Conservation (phyloP, 495 filamentous ascomycete species). For the Haplographium delicatum region DNA sequence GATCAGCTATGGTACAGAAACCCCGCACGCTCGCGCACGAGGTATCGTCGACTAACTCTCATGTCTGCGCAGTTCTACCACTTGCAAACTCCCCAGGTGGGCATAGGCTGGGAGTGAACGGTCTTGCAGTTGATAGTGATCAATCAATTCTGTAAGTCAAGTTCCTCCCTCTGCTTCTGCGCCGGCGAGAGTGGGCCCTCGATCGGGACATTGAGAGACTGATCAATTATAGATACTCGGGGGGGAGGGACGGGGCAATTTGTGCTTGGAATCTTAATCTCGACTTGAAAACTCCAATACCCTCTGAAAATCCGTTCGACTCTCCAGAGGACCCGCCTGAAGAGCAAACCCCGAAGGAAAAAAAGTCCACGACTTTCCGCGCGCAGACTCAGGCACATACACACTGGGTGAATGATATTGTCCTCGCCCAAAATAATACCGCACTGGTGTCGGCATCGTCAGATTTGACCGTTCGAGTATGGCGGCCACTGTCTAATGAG, state of each 20-base stretch:
- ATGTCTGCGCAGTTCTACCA: conserved; percentile 68
- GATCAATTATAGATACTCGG: conserved; percentile 72
- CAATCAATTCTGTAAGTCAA: conserved; percentile 78
- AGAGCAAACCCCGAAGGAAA: conserved; percentile 27
- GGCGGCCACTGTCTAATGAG: conserved; percentile 78
- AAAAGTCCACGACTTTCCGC: conserved; percentile 62
- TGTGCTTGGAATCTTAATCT: conserved; percentile 90
- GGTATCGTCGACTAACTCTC: not conserved
- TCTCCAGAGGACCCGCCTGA: conserved; percentile 32
- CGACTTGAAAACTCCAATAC: conserved; percentile 24
- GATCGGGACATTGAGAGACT: conserved; percentile 4
- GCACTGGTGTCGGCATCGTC: conserved; percentile 92
- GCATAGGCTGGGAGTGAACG: conserved; percentile 91
- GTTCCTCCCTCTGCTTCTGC: conserved; percentile 9
- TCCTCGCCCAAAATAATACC: conserved; percentile 74
- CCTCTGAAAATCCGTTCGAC: conserved; percentile 27
- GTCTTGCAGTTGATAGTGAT: conserved; percentile 77
- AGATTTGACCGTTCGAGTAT: conserved; percentile 89
- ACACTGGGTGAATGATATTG: conserved; percentile 97
- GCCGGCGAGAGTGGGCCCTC: not conserved
- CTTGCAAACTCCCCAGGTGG: conserved; percentile 86
- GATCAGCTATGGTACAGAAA: conserved; percentile 60
- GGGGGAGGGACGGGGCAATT: conserved; percentile 89
- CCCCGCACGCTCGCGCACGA: not conserved
- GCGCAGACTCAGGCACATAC: conserved; percentile 95